These are phyloP conservation scores for Trichoderma endophyticum DNA, from an alignment of 2,329 filamentous ascomycete species.

Conservation along the genomic window DNA sequence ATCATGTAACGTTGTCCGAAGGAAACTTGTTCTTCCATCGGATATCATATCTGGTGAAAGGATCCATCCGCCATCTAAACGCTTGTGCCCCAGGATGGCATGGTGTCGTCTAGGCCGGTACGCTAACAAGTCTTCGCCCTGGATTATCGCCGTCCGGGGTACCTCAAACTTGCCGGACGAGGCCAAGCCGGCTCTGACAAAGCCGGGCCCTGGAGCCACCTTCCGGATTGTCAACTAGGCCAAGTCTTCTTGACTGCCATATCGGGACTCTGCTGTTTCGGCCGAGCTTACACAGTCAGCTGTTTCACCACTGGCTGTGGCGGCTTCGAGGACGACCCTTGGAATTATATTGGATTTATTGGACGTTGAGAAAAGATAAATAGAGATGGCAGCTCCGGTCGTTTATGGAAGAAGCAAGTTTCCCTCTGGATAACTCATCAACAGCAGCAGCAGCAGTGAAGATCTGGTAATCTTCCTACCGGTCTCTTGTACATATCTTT, in stretches of 20 bases:
- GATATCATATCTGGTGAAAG: neutral
- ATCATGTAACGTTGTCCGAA: slow-evolving; percentile 10
- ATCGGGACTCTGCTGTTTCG: neutral
- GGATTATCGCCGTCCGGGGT: neutral
- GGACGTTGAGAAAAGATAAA: slow-evolving; percentile 3
- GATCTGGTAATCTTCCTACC: slow-evolving; percentile 21
- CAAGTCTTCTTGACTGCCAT: neutral
- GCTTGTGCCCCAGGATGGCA: slow-evolving; percentile 3
- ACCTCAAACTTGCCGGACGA: neutral
- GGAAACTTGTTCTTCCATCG: neutral
- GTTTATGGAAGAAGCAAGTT: neutral
- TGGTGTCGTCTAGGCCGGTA: neutral
- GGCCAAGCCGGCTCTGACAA: neutral
- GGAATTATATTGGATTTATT: neutral
- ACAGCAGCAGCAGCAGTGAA: slow-evolving; percentile 9
- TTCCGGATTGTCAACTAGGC: slow-evolving; percentile 14
- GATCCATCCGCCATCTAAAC: neutral
- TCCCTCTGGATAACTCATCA: slow-evolving; percentile 3
- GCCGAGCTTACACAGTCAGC: neutral
- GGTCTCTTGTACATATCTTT: slow-evolving; percentile 18
- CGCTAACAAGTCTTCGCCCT: neutral
- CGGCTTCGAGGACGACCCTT: neutral
- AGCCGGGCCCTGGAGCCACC: slow-evolving; percentile 10
- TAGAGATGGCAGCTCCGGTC: slow-evolving; percentile 2
- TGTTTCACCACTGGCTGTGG: slow-evolving; percentile 4